These are phyloP conservation scores for Neonothopanus nambi DNA, from an alignment of 1,284 basidiomycete species.

Conservation along the genomic window DNA sequence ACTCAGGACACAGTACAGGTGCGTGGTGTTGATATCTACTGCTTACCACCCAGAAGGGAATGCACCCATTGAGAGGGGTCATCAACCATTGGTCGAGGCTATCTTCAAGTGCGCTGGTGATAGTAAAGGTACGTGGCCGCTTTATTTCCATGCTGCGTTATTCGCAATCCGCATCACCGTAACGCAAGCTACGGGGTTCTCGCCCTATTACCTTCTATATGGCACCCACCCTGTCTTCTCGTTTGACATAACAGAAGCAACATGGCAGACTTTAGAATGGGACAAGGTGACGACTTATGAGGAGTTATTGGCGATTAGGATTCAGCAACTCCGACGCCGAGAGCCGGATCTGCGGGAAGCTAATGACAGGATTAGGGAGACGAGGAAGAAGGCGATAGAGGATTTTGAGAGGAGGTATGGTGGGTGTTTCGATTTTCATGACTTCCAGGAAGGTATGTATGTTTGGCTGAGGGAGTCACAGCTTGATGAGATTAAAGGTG, in stretches of 20 bases:
- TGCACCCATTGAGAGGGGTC: constrained; percentile 27
- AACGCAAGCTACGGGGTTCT: constrained; percentile 15
- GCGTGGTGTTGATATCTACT: constrained; percentile 25
- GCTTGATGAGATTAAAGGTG: constrained; percentile 22
- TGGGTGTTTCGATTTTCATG: constrained; percentile 13
- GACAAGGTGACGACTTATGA: constrained; percentile 19
- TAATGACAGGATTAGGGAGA: constrained; percentile 12
- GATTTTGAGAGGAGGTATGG: constrained; percentile 23
- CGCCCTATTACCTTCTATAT: constrained; percentile 36
- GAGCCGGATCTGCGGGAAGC: constrained; percentile 22
- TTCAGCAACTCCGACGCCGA: constrained; percentile 23
- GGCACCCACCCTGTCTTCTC: constrained; percentile 32
- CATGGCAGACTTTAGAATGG: constrained; percentile 32
- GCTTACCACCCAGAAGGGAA: constrained; percentile 35
- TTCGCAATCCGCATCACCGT: constrained; percentile 23
- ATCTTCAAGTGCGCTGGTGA: constrained; percentile 25
- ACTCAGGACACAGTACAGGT: constrained; percentile 24
- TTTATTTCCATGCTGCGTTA: constrained; percentile 10
- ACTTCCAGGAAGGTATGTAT: constrained; percentile 14
- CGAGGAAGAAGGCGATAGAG: constrained; percentile 23
- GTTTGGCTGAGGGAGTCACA: constrained; percentile 32
- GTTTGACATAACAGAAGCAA: constrained; percentile 31
- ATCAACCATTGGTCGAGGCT: constrained; percentile 25
- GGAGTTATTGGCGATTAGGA: constrained; percentile 26
- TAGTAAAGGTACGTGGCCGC: constrained; percentile 15